Base-by-base conservation (phyloP, 768 basidiomycete species). In the Trametes sanguinea region DNA sequence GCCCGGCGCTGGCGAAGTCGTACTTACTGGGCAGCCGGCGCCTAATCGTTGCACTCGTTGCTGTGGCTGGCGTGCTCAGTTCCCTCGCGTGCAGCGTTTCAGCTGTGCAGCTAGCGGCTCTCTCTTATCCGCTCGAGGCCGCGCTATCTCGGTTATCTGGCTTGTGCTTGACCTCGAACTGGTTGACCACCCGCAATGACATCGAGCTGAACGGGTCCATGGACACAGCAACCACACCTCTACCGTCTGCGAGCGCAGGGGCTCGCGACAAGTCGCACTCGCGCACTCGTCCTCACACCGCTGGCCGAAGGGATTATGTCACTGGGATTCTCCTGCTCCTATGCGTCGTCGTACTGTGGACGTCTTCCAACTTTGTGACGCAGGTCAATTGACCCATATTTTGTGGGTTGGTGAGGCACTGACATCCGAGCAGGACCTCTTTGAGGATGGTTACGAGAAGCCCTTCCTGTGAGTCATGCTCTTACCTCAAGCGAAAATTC, bases 331-430 rank as follows among this genome's bases (percentile, higher is more conserved):
- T 76, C 30, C 76, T 94, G 45, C 83, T 95, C 22, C 71, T 93
- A 2, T 60, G 85, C 17, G 93, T 95, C 53, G 92, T 94, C 40
- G 63, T 92, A 39, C 81, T 97, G 11, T 98, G 95, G 95, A 96
- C 95, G 14, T 76, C 81, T 10, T 90, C 89, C 50, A 95, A 89
- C 73, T 96, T 95, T 69, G 79, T 96, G 43, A 95, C 90, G 10
- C 90, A 94, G 82, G 91, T 88, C 32, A 7, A 8, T 17, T 17
- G 8, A 16, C 67, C 51, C 13, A 14, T 22, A 47, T 22, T 29
- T n/a, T 17, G 7, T 2, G 5, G 29, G 6, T 13, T 14, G 27
- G 42, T 32, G 55, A 22, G 13, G 9, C 13, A 32, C 35, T 43
- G 48, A 59, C 42, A 14, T 35, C 16, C 17, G 6, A 2, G 4